Evolutionary conservation across 2,329 filamentous ascomycete genomes (phyloP).

Genomic region (Colletotrichum sublineola): DNA sequence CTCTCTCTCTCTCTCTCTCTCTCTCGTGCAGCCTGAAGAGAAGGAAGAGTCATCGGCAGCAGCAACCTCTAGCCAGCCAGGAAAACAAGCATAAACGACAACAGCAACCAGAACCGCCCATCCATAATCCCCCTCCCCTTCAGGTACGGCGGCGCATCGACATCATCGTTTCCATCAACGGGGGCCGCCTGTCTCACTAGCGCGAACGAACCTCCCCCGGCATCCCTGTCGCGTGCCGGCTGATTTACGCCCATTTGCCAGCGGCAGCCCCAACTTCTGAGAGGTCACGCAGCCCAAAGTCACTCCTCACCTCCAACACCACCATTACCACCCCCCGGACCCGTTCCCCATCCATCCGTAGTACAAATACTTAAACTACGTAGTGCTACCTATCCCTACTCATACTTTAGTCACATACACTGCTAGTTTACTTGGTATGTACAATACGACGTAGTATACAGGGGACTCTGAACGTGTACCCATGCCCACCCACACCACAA

Average conservation of each 20-base stretch:
- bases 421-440: too few relatives aligned
- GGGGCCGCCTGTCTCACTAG: conserved; percentile 43
- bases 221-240: conserved; percentile 42
- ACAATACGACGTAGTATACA: background rate
- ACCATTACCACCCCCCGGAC: background rate
- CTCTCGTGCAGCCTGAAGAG: background rate
- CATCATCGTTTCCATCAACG: conserved; percentile 42
- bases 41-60: background rate
- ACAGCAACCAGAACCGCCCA: background rate
- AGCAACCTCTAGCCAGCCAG: background rate
- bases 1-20: background rate
- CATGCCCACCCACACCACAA: conserved; percentile 3
- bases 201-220: conserved; percentile 43
- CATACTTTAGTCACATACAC: too few relatives aligned
- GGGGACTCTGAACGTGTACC: background rate
- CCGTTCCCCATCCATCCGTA: background rate
- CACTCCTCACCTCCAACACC: conserved; percentile 5
- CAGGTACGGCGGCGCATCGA: conserved; percentile 39
- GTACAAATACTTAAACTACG: too few relatives aligned
- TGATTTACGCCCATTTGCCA: conserved; percentile 43
- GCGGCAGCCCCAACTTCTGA: conserved; percentile 39
- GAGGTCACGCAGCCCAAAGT: conserved; percentile 35
- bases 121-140: background rate
- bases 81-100: background rate
- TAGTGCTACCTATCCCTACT: too few relatives aligned